These are phyloP conservation scores for Begonia loranthoides DNA, from an alignment of 306 rosid genomes.

Conservation along the genomic window DNA sequence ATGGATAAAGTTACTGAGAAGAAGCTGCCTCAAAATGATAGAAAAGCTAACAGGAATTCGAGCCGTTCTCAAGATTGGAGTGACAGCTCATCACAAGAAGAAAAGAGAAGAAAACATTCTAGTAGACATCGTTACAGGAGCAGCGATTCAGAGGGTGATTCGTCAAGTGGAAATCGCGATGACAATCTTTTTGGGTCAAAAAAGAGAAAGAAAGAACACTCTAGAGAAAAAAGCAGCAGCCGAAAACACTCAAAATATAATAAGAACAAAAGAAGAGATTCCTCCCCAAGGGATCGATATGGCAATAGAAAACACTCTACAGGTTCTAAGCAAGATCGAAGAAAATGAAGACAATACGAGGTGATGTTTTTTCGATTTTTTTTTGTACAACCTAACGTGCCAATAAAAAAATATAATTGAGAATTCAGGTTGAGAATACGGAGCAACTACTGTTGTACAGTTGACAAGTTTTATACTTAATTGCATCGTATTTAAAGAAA, in stretches of 20 bases:
- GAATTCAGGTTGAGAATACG: too few relatives aligned
- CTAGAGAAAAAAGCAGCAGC: conserved; percentile 47
- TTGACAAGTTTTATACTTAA: too few relatives aligned
- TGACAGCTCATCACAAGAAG: conserved; percentile 45
- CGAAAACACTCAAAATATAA: conserved; percentile 52
- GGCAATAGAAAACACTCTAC: conserved; percentile 28
- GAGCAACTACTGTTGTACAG: too few relatives aligned
- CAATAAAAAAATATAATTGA: too few relatives aligned
- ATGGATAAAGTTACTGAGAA: conserved; percentile 9
- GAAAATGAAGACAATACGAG: conserved; percentile 1
- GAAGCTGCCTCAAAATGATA: conserved; percentile 19
- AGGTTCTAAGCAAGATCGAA: conserved; percentile 37
- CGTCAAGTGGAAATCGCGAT: conserved; percentile 32
- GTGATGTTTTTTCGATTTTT: not conserved
- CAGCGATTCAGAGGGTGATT: conserved; percentile 41
- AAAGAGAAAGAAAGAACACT: conserved; percentile 40
- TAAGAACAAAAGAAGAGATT: conserved; percentile 38
- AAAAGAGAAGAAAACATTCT: conserved; percentile 44
- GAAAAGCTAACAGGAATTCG: conserved; percentile 22
- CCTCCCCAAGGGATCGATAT: conserved; percentile 36
- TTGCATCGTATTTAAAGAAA: too few relatives aligned
- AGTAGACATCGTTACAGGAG: conserved; percentile 36
- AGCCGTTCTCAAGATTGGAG: conserved; percentile 24
- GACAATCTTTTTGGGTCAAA: conserved; percentile 40
- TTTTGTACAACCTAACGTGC: too few relatives aligned